Conservation (phyloP, 768 basidiomycete species). For the Rhizopogon roseolus region DNA sequence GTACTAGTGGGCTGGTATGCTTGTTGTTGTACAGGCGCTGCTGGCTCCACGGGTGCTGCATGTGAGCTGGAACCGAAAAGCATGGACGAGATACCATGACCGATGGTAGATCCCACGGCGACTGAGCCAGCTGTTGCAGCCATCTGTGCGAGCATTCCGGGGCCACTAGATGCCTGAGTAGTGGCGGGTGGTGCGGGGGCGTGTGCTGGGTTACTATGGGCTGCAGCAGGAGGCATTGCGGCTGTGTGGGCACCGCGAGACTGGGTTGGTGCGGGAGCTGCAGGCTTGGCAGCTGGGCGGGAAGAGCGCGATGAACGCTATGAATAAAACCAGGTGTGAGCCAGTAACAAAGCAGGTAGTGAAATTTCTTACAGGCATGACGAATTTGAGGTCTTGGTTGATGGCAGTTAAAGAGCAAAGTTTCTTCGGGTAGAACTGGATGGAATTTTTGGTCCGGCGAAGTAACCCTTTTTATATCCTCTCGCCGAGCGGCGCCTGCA, state of each 20-base stretch:
- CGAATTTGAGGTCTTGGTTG: constrained; percentile 1
- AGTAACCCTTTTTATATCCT: constrained; percentile 18
- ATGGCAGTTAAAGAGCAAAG: constrained; percentile 15
- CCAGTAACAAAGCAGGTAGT: background rate
- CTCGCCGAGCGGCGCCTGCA: constrained; percentile 7
- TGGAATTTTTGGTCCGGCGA: constrained; percentile 11
- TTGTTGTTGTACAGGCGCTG: constrained; percentile 42
- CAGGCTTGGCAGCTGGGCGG: constrained; percentile 50
- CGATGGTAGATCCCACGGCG: constrained; percentile 81
- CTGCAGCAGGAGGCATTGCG: constrained; percentile 37
- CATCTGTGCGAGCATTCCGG: constrained; percentile 80
- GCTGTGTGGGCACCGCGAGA: constrained; percentile 45
- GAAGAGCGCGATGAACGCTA: constrained; percentile 80
- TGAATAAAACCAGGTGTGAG: background rate
- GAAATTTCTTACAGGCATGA: constrained; percentile 45
- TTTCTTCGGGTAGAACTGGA: background rate
- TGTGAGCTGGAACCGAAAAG: constrained; percentile 71
- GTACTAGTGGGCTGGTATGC: constrained; percentile 40
- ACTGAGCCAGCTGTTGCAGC: constrained; percentile 89
- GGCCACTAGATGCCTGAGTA: constrained; percentile 39
- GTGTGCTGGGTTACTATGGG: constrained; percentile 39
- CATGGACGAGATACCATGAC: constrained; percentile 88
- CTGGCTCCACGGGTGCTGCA: constrained; percentile 39
- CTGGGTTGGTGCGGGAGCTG: constrained; percentile 43
- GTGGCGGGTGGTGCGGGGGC: constrained; percentile 36